phyloP scores from a whole-genome alignment of 106 monocot species.

The Apostasia ramifera region DNA sequence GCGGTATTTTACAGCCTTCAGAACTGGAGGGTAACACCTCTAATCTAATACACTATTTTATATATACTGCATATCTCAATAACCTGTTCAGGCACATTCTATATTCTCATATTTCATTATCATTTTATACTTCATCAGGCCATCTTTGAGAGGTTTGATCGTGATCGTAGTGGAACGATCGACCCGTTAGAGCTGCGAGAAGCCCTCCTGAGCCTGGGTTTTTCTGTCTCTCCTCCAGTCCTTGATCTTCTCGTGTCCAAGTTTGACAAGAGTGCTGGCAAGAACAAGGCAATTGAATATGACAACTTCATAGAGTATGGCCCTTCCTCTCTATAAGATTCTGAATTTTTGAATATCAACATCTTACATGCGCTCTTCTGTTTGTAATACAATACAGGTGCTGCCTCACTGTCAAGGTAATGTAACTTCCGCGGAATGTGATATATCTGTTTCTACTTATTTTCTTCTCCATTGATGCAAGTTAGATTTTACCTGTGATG shows the following conservation, averaged over 20 bases:
- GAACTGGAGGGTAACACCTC: conserved; percentile 79
- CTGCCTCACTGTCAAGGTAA: conserved; percentile 60
- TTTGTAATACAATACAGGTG: conserved; percentile 29
- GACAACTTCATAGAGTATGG: conserved; percentile 98
- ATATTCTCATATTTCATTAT: not conserved
- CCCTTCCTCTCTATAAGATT: not conserved
- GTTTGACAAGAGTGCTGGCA: conserved; percentile 80
- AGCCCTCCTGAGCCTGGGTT: conserved; percentile 82
- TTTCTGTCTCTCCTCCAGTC: conserved; percentile 66
- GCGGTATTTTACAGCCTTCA: conserved; percentile 93
- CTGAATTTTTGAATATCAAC: not conserved
- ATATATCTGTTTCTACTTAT: not conserved
- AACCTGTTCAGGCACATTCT: not conserved
- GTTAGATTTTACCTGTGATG: not conserved
- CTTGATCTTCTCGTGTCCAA: conserved; percentile 85
- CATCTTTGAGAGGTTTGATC: conserved; percentile 89
- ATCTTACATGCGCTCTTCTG: not conserved
- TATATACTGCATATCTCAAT: not conserved
- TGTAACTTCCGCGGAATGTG: not conserved
- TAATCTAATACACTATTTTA: not conserved
- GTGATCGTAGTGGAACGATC: conserved; percentile 91
- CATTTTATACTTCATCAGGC: conserved; percentile 24
- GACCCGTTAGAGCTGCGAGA: conserved; percentile 71
- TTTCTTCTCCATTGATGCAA: not conserved
- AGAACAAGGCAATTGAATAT: conserved; percentile 75